Conservation (phyloP, 192 early-diverging fungal species). For the Gigaspora rosea region DNA sequence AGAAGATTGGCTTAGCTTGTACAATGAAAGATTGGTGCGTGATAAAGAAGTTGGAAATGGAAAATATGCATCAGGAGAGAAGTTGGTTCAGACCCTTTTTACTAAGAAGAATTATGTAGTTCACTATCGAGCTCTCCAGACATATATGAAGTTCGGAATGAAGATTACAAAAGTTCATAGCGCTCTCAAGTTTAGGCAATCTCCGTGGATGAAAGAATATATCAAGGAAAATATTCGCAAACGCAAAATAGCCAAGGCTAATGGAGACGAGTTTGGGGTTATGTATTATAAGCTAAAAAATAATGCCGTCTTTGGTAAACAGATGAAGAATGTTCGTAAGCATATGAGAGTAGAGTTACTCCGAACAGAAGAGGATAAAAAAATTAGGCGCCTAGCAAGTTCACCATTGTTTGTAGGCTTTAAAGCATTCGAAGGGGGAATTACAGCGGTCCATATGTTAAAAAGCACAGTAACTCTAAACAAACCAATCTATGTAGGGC, state of each 20-base stretch:
- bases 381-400: constrained; percentile 10
- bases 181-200: constrained; percentile 17
- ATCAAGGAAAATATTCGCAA: constrained; percentile 31
- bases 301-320: constrained; percentile 27
- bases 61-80: constrained; percentile 20
- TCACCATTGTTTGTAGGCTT: constrained; percentile 25
- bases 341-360: constrained; percentile 30
- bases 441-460: constrained; percentile 30
- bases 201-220: constrained; percentile 25
- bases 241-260: constrained; percentile 21
- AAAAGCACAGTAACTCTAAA: constrained; percentile 24
- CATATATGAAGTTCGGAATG: constrained; percentile 2
- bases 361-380: constrained; percentile 15
- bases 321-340: constrained; percentile 27
- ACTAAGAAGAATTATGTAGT: constrained; percentile 25
- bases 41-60: constrained; percentile 10
- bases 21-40: constrained; percentile 24
- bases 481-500: constrained; percentile 22
- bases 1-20: constrained; percentile 21
- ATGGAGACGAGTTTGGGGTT: constrained; percentile 16
- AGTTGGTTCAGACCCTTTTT: constrained; percentile 11
- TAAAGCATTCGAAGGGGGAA: constrained; percentile 12
- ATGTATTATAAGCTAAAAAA: constrained; percentile 31
- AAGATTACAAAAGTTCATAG: constrained; percentile 28
- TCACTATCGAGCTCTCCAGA: not conserved